These are phyloP conservation scores for Alternaria triticimaculans DNA, from an alignment of 2,329 filamentous ascomycete genomes.

Conservation along the genomic window DNA sequence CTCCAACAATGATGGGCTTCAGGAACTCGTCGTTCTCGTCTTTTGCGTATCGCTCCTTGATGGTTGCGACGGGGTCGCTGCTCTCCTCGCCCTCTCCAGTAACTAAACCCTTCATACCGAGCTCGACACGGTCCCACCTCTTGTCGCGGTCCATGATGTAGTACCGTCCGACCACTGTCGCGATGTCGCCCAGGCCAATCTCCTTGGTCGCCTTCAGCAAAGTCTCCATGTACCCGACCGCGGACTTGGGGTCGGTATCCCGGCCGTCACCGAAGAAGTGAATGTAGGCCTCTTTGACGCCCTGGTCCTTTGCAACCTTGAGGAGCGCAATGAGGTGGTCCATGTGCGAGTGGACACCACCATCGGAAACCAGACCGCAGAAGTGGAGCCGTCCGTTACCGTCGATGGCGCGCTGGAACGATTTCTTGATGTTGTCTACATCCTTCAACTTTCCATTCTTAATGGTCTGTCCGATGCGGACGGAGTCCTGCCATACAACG, in stretches of 20 bases:
- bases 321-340: constrained; percentile 88
- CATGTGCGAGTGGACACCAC: constrained; percentile 96
- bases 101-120: constrained; percentile 86
- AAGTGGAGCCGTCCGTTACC: constrained; percentile 93
- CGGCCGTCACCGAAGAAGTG: constrained; percentile 99
- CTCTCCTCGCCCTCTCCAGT: constrained; percentile 86
- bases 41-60: constrained; percentile 86
- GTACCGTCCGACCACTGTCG: constrained; percentile 93
- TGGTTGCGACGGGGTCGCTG: constrained; percentile 81
- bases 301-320: constrained; percentile 85
- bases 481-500: constrained; percentile 95
- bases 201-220: constrained; percentile 82
- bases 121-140: constrained; percentile 94
- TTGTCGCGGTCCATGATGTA: constrained; percentile 99
- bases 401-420: constrained; percentile 79
- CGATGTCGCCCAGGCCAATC: constrained; percentile 84
- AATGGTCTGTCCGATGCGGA: constrained; percentile 92
- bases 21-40: constrained; percentile 97
- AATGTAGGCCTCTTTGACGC: constrained; percentile 90
- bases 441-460: constrained; percentile 82
- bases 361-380: constrained; percentile 89
- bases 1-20: constrained; percentile 94
- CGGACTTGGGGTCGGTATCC: constrained; percentile 97
- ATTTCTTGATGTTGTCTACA: constrained; percentile 77
- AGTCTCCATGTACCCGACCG: constrained; percentile 84